Conservation (phyloP, 2,329 filamentous ascomycete species). For the Leptosphaerulina australis region DNA sequence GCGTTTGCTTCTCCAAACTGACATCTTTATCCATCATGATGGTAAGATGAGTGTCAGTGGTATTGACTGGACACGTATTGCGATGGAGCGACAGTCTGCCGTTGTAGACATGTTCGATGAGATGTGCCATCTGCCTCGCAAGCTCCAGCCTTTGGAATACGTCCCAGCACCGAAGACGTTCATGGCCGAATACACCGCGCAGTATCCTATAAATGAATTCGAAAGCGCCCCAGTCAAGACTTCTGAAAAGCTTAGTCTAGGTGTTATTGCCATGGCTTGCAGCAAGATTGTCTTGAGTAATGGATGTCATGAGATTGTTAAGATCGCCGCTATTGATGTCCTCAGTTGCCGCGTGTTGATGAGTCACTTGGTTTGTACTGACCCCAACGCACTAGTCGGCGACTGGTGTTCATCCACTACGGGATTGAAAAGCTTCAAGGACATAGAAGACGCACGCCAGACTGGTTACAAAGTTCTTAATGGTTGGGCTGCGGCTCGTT, state of each 20-base stretch:
- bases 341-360: conserved; percentile 40
- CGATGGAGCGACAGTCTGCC: conserved; percentile 26
- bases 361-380: conserved; percentile 40
- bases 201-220: conserved; percentile 31
- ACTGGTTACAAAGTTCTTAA: conserved; percentile 42
- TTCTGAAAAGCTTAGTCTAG: conserved; percentile 19
- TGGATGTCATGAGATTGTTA: conserved; percentile 36
- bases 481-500: conserved; percentile 41
- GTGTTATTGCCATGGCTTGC: conserved; percentile 35
- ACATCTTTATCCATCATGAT: conserved; percentile 35
- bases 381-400: conserved; percentile 25
- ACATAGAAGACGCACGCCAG: conserved; percentile 36
- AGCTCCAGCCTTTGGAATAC: conserved; percentile 34
- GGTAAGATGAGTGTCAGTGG: conserved; percentile 34
- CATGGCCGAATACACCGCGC: conserved; percentile 24
- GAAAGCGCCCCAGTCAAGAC: conserved; percentile 24
- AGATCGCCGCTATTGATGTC: conserved; percentile 43
- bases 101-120: conserved; percentile 28
- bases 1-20: conserved; percentile 37
- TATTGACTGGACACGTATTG: conserved; percentile 37
- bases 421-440: conserved; percentile 29
- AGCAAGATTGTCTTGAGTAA: conserved; percentile 36
- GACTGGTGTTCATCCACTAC: conserved; percentile 37
- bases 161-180: conserved; percentile 36
- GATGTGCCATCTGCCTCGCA: conserved; percentile 37